Percentiles rank a stretch among this genome's conserved stretches.
phyloP scores from a whole-genome alignment of 495 filamentous ascomycete genomes.

The Aspergillus incahuasiensis region DNA sequence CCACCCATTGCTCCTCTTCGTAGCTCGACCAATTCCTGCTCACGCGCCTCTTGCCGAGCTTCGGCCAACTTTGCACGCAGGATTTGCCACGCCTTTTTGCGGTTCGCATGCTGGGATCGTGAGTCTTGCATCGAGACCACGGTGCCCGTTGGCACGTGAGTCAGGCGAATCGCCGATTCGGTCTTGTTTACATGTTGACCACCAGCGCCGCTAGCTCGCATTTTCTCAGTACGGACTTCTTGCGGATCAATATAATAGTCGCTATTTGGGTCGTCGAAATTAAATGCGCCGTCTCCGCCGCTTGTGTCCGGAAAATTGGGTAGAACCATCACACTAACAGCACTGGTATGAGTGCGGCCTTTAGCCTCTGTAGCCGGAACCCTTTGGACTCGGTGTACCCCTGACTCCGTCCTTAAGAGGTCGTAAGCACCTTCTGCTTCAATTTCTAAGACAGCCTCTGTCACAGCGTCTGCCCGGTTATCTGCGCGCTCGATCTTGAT shows the following conservation, averaged over 20 bases:
- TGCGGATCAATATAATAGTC: slow-evolving; percentile 85
- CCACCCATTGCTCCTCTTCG: slow-evolving; percentile 71
- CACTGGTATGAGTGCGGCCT: slow-evolving; percentile 89
- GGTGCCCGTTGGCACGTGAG: slow-evolving; percentile 82
- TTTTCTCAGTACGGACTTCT: slow-evolving; percentile 82
- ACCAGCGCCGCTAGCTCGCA: slow-evolving; percentile 87
- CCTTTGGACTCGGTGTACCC: slow-evolving; percentile 91
- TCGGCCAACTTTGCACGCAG: slow-evolving; percentile 82
- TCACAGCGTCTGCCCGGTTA: slow-evolving; percentile 57
- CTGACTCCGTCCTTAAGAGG: slow-evolving; percentile 75
- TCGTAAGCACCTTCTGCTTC: slow-evolving; percentile 72
- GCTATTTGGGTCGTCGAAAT: slow-evolving; percentile 76
- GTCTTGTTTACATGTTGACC: slow-evolving; percentile 99
- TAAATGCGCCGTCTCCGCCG: slow-evolving; percentile 48
- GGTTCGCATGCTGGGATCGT: slow-evolving; percentile 84
- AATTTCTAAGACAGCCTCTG: slow-evolving; percentile 87
- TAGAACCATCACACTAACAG: slow-evolving; percentile 84
- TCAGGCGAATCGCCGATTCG: slow-evolving; percentile 89
- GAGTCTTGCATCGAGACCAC: slow-evolving; percentile 89
- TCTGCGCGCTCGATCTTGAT: slow-evolving; percentile 55
- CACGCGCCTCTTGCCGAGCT: slow-evolving; percentile 71
- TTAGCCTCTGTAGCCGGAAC: slow-evolving; percentile 85
- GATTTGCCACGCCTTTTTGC: slow-evolving; percentile 79
- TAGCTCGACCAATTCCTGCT: slow-evolving; percentile 71
- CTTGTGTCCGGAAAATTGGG: slow-evolving; percentile 68